Percentiles rank a stretch among this genome's conserved stretches.
Evolutionary conservation across 441 rosid species (phyloP).

Genomic region (Euphorbia corollata): DNA sequence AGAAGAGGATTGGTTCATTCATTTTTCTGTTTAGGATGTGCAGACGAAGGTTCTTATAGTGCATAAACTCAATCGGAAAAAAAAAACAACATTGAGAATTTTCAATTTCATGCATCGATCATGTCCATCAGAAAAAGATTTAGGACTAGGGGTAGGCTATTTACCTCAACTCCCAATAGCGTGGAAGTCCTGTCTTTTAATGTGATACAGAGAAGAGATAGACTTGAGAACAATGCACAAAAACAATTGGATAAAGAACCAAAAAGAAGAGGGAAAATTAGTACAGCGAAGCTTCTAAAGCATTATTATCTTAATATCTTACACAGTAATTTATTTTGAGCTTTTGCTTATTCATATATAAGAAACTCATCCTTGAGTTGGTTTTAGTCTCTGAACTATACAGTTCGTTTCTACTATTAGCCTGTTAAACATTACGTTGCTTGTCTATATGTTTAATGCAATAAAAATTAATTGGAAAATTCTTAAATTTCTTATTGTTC

Average conservation of each 20-base stretch:
- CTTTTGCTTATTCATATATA: not conserved
- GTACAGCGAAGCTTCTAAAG: not conserved
- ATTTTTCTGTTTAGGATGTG: not conserved
- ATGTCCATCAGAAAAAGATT: not conserved
- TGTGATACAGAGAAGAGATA: not conserved
- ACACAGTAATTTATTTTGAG: not conserved
- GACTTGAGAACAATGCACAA: not conserved
- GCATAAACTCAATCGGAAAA: constrained; percentile 5
- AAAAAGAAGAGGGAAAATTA: not conserved
- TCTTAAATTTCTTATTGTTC: not conserved
- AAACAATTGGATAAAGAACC: not conserved
- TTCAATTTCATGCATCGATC: not conserved
- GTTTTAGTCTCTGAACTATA: not conserved
- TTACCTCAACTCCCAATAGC: not conserved
- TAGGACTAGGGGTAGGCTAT: not conserved
- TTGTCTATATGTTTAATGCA: not conserved
- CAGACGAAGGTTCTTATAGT: constrained; percentile 8
- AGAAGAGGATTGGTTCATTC: not conserved
- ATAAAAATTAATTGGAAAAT: not conserved
- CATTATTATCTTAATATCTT: not conserved
- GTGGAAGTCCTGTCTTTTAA: not conserved
- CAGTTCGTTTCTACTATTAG: not conserved
- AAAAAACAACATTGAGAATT: not conserved
- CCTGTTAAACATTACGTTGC: too few relatives aligned
- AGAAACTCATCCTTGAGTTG: not conserved